Conservation (phyloP, 148 eudicot genomes). For the Nepenthes gracilis region DNA sequence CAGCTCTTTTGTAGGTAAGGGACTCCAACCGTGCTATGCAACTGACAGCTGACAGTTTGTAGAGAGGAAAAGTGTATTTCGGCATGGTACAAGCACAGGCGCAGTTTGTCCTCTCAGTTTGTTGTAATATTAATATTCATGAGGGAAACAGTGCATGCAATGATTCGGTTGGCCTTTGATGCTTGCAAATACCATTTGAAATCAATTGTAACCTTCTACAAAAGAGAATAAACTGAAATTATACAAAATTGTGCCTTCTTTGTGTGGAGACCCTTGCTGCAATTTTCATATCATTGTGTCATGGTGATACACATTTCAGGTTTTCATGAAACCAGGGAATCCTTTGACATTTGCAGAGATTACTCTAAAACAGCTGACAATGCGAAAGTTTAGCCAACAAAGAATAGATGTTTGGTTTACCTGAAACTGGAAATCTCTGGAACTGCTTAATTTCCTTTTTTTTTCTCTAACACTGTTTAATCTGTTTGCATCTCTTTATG, state of each 20-base stretch:
- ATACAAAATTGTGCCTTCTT: too few relatives aligned
- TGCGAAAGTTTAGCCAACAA: conserved; percentile 14
- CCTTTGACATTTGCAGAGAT: conserved; percentile 90
- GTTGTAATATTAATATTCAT: not conserved
- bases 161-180: not conserved
- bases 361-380: conserved; percentile 20
- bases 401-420: conserved; percentile 83
- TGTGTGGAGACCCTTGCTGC: too few relatives aligned
- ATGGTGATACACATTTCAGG: conserved; percentile 24
- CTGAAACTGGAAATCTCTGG: conserved; percentile 67
- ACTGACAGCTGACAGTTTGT: not conserved
- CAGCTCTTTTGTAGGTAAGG: conserved; percentile 2
- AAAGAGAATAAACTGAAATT: not conserved
- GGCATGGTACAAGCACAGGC: conserved; percentile 39
- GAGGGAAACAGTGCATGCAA: too few relatives aligned
- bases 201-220: too few relatives aligned
- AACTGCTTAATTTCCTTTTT: conserved; percentile 16
- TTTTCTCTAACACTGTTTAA: conserved; percentile 22
- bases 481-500: conserved; percentile 88
- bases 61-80: conserved; percentile 57
- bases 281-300: too few relatives aligned
- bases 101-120: not conserved
- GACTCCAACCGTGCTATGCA: not conserved
- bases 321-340: conserved; percentile 90
- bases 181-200: too few relatives aligned